Base-by-base conservation (phyloP, 129 eudicot genomes). In the Escallonia rubra region DNA sequence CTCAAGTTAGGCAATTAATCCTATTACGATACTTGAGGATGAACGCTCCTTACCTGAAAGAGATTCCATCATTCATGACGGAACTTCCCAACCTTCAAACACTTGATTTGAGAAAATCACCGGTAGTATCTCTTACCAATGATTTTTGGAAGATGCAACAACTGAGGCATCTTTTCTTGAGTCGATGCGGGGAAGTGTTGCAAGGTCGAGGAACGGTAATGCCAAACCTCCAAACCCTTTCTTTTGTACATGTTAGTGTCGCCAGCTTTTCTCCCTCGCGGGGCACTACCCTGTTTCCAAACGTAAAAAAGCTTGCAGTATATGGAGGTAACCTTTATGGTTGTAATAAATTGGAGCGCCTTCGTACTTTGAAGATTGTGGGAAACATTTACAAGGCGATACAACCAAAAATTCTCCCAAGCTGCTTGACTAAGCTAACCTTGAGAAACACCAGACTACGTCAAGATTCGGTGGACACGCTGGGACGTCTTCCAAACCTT, bases 1-100 rank as follows among this genome's bases (percentile, higher is more conserved):
- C 8, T 41, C 41, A 59, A 59, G 45, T 59, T 8, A 43, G 39
- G 43, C 34, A 23, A 59, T 43, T 59, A 2, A 34, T 59, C 39
- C 63, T 16, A 16, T 8, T 59, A 41, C 34, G 63, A 43, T 59
- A 59, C 43, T 23, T 59, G 43, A 59, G 63, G 63, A 59, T 59
- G 63, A 9, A 41, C 4, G 63, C 63, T 6, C 43, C 43, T 23
- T 5, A 59, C 13, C 10, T 59, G 34, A 41, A 7, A 6, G 63
- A 23, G 10, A 9, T 59, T 38, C 63, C 63, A 4, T 59, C 44
- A 3, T 59, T n/a, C 45, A 59, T 59, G 7, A 16, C 63, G 5
- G 39, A 59, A 15, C 63, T 59, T 59, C 43, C 63, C 6, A 5
- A 23, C 45, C 12, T 59, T 8, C 63, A 59, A 6, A 59, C 63